phyloP scores from a whole-genome alignment of 805 yeast genomes.

The Starmera caribaea region DNA sequence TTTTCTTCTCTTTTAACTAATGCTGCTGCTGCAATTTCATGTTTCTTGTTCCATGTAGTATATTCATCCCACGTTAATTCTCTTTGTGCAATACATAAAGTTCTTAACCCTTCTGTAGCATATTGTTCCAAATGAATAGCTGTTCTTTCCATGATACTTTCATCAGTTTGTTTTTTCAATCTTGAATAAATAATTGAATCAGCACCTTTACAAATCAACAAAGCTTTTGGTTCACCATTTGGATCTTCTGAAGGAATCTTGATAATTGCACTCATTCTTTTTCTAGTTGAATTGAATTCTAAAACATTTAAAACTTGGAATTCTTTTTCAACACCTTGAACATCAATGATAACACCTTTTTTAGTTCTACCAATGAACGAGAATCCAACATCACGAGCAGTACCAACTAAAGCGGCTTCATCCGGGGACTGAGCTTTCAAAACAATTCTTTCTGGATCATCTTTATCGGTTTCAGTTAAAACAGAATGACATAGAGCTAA shows the following conservation, averaged over 20 bases:
- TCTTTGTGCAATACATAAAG: slow-evolving; percentile 69
- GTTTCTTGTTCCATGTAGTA: slow-evolving; percentile 50
- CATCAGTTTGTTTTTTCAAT: slow-evolving; percentile 38
- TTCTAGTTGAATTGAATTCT: slow-evolving; percentile 78
- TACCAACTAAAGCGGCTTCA: slow-evolving; percentile 77
- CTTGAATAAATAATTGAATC: slow-evolving; percentile 72
- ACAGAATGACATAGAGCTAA: slow-evolving; percentile 77
- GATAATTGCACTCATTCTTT: slow-evolving; percentile 78
- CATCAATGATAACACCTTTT: slow-evolving; percentile 54
- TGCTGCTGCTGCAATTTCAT: slow-evolving; percentile 58
- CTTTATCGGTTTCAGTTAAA: slow-evolving; percentile 55
- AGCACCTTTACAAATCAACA: slow-evolving; percentile 77
- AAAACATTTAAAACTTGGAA: slow-evolving; percentile 61
- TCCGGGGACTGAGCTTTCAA: slow-evolving; percentile 80
- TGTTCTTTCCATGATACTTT: slow-evolving; percentile 44
- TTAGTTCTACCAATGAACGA: slow-evolving; percentile 58
- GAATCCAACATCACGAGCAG: slow-evolving; percentile 73
- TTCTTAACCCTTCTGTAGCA: slow-evolving; percentile 79
- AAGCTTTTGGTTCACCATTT: slow-evolving; percentile 44
- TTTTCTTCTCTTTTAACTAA: slow-evolving; percentile 55
- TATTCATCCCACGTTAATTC: slow-evolving; percentile 57
- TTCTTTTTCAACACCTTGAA: slow-evolving; percentile 63
- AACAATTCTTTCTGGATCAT: slow-evolving; percentile 42
- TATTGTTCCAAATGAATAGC: slow-evolving; percentile 68
- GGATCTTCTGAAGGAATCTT: slow-evolving; percentile 46